Conservation (phyloP, 331 rosid species). For the Erythrophleum ivorense region DNA sequence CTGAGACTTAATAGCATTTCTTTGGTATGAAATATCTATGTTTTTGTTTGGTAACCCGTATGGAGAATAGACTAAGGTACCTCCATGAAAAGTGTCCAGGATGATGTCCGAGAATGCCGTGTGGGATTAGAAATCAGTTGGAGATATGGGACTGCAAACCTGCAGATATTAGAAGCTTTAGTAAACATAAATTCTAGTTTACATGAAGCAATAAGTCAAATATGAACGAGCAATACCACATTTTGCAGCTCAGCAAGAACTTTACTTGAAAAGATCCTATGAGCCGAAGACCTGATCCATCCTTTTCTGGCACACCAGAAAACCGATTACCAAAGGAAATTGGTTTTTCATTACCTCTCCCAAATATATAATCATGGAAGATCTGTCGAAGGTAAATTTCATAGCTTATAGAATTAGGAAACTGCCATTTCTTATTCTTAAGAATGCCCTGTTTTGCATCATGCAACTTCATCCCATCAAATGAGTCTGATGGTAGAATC, state of each 20-base stretch:
- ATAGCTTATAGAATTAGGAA: constrained; percentile 65
- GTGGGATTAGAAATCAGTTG: constrained; percentile 81
- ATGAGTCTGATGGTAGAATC: constrained; percentile 71
- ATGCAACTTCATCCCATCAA: constrained; percentile 61
- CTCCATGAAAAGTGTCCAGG: constrained; percentile 83
- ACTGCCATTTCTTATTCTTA: constrained; percentile 55
- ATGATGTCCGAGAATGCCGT: constrained; percentile 86
- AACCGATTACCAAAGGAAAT: constrained; percentile 49
- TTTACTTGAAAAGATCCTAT: constrained; percentile 81
- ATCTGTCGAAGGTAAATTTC: constrained; percentile 90
- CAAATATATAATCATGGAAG: constrained; percentile 75
- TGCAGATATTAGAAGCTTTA: constrained; percentile 43
- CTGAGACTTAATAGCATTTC: constrained; percentile 57
- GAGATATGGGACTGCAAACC: constrained; percentile 83
- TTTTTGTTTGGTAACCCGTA: constrained; percentile 51
- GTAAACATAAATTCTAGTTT: constrained; percentile 35
- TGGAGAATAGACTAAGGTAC: constrained; percentile 75
- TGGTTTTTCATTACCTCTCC: constrained; percentile 62
- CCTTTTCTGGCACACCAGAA: constrained; percentile 61
- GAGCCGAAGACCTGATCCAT: constrained; percentile 81
- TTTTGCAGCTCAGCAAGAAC: constrained; percentile 85
- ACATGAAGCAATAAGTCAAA: constrained; percentile 34
- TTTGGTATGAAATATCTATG: constrained; percentile 41
- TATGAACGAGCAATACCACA: constrained; percentile 57
- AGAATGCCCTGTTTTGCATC: constrained; percentile 58